Evolutionary conservation across 192 early-diverging fungal genomes (phyloP).

Genomic region (Coemansia asiatica): DNA sequence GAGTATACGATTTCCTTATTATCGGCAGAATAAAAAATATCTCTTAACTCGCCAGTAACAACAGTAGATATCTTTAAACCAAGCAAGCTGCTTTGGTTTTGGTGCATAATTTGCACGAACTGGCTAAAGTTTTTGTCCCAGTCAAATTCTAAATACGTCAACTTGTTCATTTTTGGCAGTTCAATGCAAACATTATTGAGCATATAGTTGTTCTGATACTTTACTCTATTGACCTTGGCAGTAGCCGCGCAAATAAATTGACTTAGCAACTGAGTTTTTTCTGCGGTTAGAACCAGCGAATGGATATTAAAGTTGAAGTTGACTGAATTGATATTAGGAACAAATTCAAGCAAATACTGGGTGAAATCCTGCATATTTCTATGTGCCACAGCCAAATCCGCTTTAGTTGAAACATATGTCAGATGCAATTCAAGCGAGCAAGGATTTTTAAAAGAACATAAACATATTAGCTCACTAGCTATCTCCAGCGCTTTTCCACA

Average conservation of each 20-base stretch:
- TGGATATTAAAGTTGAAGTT: no score
- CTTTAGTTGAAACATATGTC: no score
- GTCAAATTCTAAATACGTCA: conserved; percentile 1
- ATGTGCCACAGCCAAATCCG: no score
- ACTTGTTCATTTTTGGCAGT: neutral
- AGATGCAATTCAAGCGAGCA: no score
- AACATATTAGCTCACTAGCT: no score
- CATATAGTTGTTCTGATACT: neutral
- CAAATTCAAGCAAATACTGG: no score
- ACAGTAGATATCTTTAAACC: neutral
- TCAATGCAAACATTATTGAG: neutral
- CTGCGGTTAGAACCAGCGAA: neutral
- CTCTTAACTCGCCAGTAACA: neutral
- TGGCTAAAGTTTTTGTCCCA: conserved; percentile 7
- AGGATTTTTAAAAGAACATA: no score
- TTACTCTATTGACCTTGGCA: neutral
- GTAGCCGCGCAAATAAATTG: neutral
- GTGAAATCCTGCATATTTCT: no score
- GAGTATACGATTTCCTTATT: no score
- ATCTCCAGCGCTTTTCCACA: no score
- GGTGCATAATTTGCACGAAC: neutral
- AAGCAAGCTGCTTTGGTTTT: neutral
- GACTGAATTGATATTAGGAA: no score
- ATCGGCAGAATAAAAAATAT: neutral
- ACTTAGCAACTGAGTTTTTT: neutral